Conservation (phyloP, 805 yeast species). For the Kodamaea jinghongensis region DNA sequence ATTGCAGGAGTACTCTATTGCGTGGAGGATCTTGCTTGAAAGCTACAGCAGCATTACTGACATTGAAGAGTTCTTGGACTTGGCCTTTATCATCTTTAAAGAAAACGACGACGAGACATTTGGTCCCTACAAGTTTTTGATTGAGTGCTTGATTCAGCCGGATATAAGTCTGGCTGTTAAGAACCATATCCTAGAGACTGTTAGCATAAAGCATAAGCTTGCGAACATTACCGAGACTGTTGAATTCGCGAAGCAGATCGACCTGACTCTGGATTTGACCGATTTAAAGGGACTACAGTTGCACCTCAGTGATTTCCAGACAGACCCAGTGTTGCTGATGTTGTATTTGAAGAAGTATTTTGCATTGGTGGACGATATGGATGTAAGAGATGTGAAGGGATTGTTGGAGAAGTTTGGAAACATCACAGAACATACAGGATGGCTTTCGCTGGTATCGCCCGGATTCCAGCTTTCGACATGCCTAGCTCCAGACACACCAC, state of each 20-base stretch:
- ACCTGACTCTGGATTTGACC: slow-evolving; percentile 6
- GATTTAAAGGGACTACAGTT: not conserved
- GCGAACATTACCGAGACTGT: not conserved
- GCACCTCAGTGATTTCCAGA: not conserved
- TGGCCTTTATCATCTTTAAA: slow-evolving; percentile 18
- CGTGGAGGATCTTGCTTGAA: slow-evolving; percentile 30
- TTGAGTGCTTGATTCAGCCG: slow-evolving; percentile 12
- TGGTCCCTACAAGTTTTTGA: slow-evolving; percentile 26
- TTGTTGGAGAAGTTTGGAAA: not conserved
- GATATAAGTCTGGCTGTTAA: slow-evolving; percentile 9
- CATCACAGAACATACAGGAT: slow-evolving; percentile 11
- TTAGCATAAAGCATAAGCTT: slow-evolving; percentile 10
- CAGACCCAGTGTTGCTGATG: slow-evolving; percentile 5
- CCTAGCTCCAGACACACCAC: slow-evolving; percentile 1
- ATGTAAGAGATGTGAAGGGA: slow-evolving; percentile 2
- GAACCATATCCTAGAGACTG: slow-evolving; percentile 15
- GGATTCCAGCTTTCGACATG: slow-evolving; percentile 4
- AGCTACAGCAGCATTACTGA: slow-evolving; percentile 31
- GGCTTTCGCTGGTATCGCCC: slow-evolving; percentile 10
- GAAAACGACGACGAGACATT: slow-evolving; percentile 19
- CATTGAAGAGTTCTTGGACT: slow-evolving; percentile 35
- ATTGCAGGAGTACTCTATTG: slow-evolving; percentile 27
- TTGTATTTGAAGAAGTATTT: slow-evolving; percentile 7
- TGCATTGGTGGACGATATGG: no score
- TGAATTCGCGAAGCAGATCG: not conserved